Evolutionary conservation across 2,329 filamentous ascomycete genomes (phyloP).

Genomic region (Fusarium vanettenii): DNA sequence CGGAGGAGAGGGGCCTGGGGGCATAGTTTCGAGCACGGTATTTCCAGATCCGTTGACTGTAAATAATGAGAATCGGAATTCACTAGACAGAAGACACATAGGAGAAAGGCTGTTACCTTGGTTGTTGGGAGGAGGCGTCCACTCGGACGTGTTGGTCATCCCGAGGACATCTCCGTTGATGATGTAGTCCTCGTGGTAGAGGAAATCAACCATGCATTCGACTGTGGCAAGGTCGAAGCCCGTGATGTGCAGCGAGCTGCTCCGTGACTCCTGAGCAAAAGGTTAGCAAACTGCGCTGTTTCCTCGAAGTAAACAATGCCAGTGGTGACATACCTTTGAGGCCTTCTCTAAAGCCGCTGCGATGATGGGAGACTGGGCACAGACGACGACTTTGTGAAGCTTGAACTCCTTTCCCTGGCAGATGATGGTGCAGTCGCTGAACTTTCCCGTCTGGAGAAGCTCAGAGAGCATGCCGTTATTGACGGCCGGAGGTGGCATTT

Average conservation of each 20-base stretch:
- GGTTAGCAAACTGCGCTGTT: not conserved
- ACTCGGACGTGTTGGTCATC: not conserved
- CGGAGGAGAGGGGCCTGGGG: not conserved
- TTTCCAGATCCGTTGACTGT: not conserved
- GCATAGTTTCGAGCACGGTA: not conserved
- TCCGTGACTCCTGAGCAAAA: slow-evolving; percentile 20
- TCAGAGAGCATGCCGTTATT: not conserved
- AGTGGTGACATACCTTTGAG: slow-evolving; percentile 16
- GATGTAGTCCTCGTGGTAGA: slow-evolving; percentile 37
- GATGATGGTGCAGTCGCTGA: slow-evolving; percentile 31
- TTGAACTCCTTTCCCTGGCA: slow-evolving; percentile 33
- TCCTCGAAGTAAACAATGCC: too few species aligned
- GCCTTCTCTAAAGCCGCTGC: slow-evolving; percentile 15
- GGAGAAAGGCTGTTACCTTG: not conserved
- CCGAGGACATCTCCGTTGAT: not conserved
- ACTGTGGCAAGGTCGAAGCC: slow-evolving; percentile 28
- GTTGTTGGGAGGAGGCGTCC: not conserved
- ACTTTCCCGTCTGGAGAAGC: not conserved
- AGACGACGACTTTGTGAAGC: slow-evolving; percentile 36
- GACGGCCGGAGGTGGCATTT: not conserved
- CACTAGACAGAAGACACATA: too few species aligned
- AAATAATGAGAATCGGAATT: not conserved
- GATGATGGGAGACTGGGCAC: slow-evolving; percentile 33
- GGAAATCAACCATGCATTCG: slow-evolving; percentile 32
- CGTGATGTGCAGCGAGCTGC: slow-evolving; percentile 20